Percentiles rank a stretch among this genome's conserved stretches.
Evolutionary conservation across 2,329 filamentous ascomycete species (phyloP).

Genomic region (Pseudogymnoascus sp.): DNA sequence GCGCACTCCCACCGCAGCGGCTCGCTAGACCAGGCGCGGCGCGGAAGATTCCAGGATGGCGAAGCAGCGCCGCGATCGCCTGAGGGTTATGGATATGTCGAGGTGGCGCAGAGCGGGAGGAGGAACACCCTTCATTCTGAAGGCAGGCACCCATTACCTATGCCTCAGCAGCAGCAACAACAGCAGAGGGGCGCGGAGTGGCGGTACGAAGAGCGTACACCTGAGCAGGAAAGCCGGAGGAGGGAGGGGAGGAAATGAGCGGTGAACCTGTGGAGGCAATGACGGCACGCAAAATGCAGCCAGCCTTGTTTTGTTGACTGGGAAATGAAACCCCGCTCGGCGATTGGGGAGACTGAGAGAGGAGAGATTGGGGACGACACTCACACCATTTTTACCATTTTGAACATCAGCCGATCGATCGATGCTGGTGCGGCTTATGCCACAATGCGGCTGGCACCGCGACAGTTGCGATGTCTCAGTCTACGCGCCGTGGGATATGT

Average conservation of each 20-base stretch:
- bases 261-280: background rate
- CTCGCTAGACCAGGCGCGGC: background rate
- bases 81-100: background rate
- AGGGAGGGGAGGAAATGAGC: background rate
- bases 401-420: background rate
- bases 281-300: background rate
- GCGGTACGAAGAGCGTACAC: background rate
- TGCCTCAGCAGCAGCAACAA: background rate
- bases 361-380: background rate
- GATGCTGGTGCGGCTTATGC: background rate
- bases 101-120: background rate
- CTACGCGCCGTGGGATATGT: background rate
- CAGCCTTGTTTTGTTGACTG: background rate
- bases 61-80: background rate
- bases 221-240: constrained; percentile 1
- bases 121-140: background rate
- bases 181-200: background rate
- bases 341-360: background rate
- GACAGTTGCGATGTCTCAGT: background rate
- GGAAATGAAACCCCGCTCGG: background rate
- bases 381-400: background rate
- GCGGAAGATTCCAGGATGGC: background rate
- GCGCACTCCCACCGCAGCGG: background rate
- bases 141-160: background rate
- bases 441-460: constrained; percentile 1